A percentile compares a stretch with the other conserved stretches of the same genome.
Evolutionary conservation across 2,329 filamentous ascomycete genomes (phyloP).

Genomic region (Neofusicoccum cordaticola): DNA sequence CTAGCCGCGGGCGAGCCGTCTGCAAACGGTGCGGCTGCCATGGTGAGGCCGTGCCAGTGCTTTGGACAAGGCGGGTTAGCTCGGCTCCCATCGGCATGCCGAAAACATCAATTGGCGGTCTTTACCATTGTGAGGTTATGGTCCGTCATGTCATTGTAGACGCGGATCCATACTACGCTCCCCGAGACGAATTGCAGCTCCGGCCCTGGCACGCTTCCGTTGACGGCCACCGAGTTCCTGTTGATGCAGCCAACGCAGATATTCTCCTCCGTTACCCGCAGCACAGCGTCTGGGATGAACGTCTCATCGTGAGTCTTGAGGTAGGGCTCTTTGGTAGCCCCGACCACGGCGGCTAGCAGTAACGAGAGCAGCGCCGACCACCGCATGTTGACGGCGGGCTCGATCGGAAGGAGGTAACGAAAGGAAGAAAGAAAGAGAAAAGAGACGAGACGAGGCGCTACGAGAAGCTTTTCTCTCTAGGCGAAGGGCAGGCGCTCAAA

Average conservation of each 20-base stretch:
- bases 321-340: not conserved
- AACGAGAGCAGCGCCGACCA: not conserved
- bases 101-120: not conserved
- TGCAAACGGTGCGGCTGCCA: constrained; percentile 59
- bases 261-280: constrained; percentile 46
- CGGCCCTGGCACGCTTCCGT: constrained; percentile 54
- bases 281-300: constrained; percentile 46
- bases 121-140: constrained; percentile 57
- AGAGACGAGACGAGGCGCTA: not conserved
- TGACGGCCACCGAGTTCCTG: constrained; percentile 50
- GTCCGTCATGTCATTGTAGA: constrained; percentile 56
- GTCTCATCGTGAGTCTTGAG: constrained; percentile 19
- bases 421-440: not conserved
- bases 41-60: constrained; percentile 67
- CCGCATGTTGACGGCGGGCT: not conserved
- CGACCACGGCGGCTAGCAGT: not conserved
- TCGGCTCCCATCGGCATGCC: not conserved
- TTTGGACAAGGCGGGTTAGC: constrained; percentile 26
- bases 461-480: not conserved
- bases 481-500: not conserved
- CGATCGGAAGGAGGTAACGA: not conserved
- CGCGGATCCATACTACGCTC: constrained; percentile 53
- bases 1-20: constrained; percentile 60
- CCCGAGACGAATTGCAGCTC: constrained; percentile 47
- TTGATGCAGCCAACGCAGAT: constrained; percentile 47